phyloP scores from a whole-genome alignment of 495 filamentous ascomycete species.

The Tuber indicum region DNA sequence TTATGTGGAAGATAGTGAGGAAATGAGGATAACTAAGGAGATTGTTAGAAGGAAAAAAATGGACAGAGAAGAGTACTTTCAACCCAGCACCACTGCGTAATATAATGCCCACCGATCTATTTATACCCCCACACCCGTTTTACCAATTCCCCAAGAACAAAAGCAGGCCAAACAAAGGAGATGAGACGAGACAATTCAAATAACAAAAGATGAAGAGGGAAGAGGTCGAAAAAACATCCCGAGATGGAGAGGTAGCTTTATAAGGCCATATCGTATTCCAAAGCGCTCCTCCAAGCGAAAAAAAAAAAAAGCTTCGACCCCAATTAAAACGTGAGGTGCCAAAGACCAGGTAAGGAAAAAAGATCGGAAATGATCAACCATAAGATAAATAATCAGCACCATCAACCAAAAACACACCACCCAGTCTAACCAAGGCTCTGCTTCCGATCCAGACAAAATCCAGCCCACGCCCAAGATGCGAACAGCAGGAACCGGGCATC shows the following conservation, averaged over 20 bases:
- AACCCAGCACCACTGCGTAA: constrained; percentile 1
- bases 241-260: background rate
- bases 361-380: background rate
- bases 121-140: background rate
- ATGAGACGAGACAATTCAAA: background rate
- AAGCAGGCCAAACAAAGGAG: constrained; percentile 5
- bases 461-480: background rate
- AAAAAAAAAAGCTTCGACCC: background rate
- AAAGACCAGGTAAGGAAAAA: background rate
- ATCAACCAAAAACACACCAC: background rate
- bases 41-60: background rate
- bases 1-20: background rate
- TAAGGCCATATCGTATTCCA: background rate
- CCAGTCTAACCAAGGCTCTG: background rate
- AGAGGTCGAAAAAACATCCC: background rate
- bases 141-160: background rate
- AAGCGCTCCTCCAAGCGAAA: background rate
- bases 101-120: constrained; percentile 1
- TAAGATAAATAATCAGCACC: background rate
- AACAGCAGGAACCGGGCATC: background rate
- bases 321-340: constrained; percentile 3
- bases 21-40: background rate
- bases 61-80: background rate
- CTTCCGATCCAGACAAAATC: background rate
- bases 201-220: background rate